These are phyloP conservation scores for Psilocybe tampanensis DNA, from an alignment of 768 basidiomycete species.

Conservation along the genomic window DNA sequence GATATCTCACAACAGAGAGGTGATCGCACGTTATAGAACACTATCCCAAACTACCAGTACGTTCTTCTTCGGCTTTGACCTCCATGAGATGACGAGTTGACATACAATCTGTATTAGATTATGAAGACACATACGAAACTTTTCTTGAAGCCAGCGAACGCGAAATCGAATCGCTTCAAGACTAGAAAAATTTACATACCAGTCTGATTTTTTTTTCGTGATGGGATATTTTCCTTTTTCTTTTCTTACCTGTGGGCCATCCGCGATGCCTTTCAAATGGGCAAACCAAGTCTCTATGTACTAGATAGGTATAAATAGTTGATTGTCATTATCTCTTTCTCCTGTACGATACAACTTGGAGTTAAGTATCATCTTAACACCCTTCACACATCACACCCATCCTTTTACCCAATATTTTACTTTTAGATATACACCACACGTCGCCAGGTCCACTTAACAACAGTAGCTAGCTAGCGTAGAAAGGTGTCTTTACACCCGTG, in stretches of 20 bases:
- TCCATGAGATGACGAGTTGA: background rate
- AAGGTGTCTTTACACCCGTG: too few species aligned
- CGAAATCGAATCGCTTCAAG: constrained; percentile 70
- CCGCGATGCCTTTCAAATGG: background rate
- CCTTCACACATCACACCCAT: too few species aligned
- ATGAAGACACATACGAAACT: constrained; percentile 61
- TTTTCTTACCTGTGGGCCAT: background rate
- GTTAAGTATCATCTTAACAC: too few species aligned
- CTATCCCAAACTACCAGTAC: constrained; percentile 53
- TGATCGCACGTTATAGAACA: constrained; percentile 69
- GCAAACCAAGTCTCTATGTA: too few species aligned
- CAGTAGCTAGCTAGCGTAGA: too few species aligned
- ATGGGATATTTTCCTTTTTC: background rate
- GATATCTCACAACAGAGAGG: constrained; percentile 69
- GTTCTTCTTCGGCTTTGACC: constrained; percentile 15
- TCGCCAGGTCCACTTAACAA: too few species aligned
- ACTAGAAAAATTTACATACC: constrained; percentile 37
- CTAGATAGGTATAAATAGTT: too few species aligned
- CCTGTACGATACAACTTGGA: too few species aligned
- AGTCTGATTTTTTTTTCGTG: background rate
- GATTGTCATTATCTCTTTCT: too few species aligned
- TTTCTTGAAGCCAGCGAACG: constrained; percentile 58
- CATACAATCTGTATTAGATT: constrained; percentile 39
- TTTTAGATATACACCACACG: too few species aligned
- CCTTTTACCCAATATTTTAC: too few species aligned